Evolutionary conservation across 2,329 filamentous ascomycete species (phyloP).

Genomic region (Claviceps digitariae): DNA sequence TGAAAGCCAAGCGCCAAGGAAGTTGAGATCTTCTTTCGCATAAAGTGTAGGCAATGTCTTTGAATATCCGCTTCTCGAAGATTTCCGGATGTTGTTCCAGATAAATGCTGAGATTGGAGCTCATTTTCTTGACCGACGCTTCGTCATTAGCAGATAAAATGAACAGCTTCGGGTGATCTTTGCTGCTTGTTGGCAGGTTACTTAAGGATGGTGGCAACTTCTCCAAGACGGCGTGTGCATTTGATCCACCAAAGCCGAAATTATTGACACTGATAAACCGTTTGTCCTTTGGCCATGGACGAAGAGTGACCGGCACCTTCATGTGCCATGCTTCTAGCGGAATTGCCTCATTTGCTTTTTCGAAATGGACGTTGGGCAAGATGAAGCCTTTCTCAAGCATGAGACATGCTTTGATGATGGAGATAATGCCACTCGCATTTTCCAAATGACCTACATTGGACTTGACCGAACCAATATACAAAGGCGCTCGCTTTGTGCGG

Average conservation of each 20-base stretch:
- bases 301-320: slow-evolving; percentile 30
- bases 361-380: slow-evolving; percentile 36
- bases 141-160: slow-evolving; percentile 27
- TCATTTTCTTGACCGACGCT: slow-evolving; percentile 15
- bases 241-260: slow-evolving; percentile 33
- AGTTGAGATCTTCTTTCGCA: slow-evolving; percentile 30
- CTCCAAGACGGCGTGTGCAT: slow-evolving; percentile 29
- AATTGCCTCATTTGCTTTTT: slow-evolving; percentile 34
- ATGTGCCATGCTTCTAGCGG: slow-evolving; percentile 35
- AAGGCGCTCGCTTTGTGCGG: slow-evolving; percentile 25
- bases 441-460: slow-evolving; percentile 40
- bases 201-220: neutral
- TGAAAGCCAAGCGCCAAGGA: slow-evolving; percentile 29
- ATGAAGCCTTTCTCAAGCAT: slow-evolving; percentile 38
- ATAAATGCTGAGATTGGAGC: slow-evolving; percentile 22
- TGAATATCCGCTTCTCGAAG: slow-evolving; percentile 28
- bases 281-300: slow-evolving; percentile 34
- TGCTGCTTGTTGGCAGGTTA: neutral
- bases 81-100: slow-evolving; percentile 28
- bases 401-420: slow-evolving; percentile 37
- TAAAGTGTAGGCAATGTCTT: slow-evolving; percentile 34
- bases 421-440: slow-evolving; percentile 35
- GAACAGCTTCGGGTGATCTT: slow-evolving; percentile 22
- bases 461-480: slow-evolving; percentile 35
- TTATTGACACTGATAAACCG: slow-evolving; percentile 36